Percentiles rank a stretch among this genome's conserved stretches.
Conservation (phyloP, 208 protist species). For the Crithidia thermophila region DNA sequence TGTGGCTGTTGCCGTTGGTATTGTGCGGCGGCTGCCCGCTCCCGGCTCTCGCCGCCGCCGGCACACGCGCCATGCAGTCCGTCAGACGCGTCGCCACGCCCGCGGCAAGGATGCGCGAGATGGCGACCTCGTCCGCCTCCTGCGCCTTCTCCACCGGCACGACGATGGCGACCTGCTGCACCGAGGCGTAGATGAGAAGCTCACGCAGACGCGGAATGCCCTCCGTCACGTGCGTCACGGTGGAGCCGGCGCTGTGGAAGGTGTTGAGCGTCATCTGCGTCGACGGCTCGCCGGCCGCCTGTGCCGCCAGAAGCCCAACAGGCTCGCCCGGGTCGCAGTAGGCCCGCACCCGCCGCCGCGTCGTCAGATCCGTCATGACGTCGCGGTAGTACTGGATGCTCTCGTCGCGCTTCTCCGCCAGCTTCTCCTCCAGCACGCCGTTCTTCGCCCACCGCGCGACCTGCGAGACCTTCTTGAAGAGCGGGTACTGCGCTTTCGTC, state of each 20-base stretch:
- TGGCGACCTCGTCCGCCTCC: constrained; percentile 64
- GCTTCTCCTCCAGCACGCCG: constrained; percentile 47
- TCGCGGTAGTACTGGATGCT: constrained; percentile 62
- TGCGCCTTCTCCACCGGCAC: constrained; percentile 80
- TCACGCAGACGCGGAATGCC: constrained; percentile 99
- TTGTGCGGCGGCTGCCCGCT: background rate
- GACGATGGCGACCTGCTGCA: constrained; percentile 83
- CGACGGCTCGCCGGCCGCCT: constrained; percentile 99
- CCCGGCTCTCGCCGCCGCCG: background rate
- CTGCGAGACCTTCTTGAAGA: constrained; percentile 82
- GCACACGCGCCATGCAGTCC: constrained; percentile 69
- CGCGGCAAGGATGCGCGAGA: constrained; percentile 59
- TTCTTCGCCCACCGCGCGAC: constrained; percentile 72
- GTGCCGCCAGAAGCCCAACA: constrained; percentile 97
- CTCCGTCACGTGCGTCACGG: constrained; percentile 99
- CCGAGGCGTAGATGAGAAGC: constrained; percentile 98
- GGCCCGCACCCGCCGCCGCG: constrained; percentile 56
- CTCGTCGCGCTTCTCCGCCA: constrained; percentile 62
- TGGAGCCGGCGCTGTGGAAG: constrained; percentile 99
- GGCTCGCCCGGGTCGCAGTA: constrained; percentile 94
- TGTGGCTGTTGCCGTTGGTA: no score
- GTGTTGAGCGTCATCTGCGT: constrained; percentile 99
- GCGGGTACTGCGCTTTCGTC: constrained; percentile 61
- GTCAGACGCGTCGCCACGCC: constrained; percentile 54
- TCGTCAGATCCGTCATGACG: constrained; percentile 63